Conservation (phyloP, 257 asterid genomes). For the Coffea canephora region DNA sequence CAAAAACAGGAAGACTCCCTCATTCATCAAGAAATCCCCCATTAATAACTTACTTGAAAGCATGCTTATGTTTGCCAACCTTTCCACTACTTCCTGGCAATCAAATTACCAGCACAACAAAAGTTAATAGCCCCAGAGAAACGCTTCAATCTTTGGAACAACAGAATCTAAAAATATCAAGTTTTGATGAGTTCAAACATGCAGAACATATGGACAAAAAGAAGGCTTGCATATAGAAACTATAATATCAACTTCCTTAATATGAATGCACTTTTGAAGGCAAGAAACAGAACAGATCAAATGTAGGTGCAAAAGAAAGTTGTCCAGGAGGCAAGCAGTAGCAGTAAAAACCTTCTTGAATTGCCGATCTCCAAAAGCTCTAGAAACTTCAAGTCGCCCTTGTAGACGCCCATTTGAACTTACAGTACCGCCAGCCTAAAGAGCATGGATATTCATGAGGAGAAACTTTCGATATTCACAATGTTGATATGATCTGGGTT, state of each 20-base stretch:
- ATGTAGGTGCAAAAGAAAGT: conserved; percentile 1
- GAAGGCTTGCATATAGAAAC: not conserved
- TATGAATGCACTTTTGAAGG: not conserved
- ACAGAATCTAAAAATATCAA: not conserved
- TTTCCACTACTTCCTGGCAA: not conserved
- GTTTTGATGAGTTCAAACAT: not conserved
- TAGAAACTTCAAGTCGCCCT: conserved; percentile 92
- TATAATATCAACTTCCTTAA: not conserved
- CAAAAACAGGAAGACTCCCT: not conserved
- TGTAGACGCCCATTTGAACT: conserved; percentile 85
- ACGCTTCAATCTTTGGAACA: not conserved
- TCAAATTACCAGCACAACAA: not conserved
- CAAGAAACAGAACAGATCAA: not conserved
- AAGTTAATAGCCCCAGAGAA: not conserved
- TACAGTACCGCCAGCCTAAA: conserved; percentile 88
- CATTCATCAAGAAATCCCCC: not conserved
- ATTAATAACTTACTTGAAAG: not conserved
- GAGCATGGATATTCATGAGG: conserved; percentile 21
- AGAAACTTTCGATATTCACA: not conserved
- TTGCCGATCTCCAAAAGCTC: conserved; percentile 92
- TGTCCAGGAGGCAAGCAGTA: conserved; percentile 1
- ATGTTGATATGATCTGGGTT: not conserved
- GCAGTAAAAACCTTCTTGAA: conserved; percentile 71
- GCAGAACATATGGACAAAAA: not conserved
- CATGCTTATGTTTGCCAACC: not conserved